These are phyloP conservation scores for Psilocybe cubensis DNA, from an alignment of 768 basidiomycete species.

Conservation along the genomic window DNA sequence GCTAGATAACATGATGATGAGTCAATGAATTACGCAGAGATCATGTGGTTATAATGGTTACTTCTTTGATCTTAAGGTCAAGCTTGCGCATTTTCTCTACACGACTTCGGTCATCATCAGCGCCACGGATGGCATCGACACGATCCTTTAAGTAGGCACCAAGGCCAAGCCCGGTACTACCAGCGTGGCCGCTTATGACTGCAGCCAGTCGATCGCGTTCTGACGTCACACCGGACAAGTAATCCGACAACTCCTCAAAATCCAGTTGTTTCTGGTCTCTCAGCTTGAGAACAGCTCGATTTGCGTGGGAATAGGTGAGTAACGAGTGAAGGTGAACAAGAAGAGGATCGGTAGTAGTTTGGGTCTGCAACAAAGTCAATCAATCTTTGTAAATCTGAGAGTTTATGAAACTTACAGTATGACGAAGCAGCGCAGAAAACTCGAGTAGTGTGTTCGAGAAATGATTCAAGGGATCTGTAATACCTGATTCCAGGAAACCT, in stretches of 20 bases:
- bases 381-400: neutral
- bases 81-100: conserved; percentile 94
- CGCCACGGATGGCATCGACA: conserved; percentile 89
- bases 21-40: neutral
- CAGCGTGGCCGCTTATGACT: conserved; percentile 87
- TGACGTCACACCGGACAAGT: conserved; percentile 88
- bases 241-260: conserved; percentile 96
- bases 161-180: conserved; percentile 81
- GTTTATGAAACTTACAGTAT: conserved; percentile 57
- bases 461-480: conserved; percentile 95
- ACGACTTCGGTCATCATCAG: conserved; percentile 90
- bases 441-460: conserved; percentile 96
- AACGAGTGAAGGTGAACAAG: conserved; percentile 89
- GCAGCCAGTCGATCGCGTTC: conserved; percentile 94
- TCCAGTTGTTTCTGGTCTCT: conserved; percentile 99
- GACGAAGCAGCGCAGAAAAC: conserved; percentile 88
- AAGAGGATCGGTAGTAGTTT: conserved; percentile 91
- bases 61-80: conserved; percentile 96
- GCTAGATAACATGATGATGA: conserved; percentile 44
- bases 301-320: conserved; percentile 91
- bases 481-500: conserved; percentile 97
- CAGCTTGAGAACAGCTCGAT: conserved; percentile 91
- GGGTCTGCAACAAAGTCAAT: conserved; percentile 55
- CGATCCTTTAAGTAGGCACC: conserved; percentile 90
- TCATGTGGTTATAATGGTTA: conserved; percentile 31